Conservation (phyloP, 257 asterid species). For the Osmanthus fragrans region DNA sequence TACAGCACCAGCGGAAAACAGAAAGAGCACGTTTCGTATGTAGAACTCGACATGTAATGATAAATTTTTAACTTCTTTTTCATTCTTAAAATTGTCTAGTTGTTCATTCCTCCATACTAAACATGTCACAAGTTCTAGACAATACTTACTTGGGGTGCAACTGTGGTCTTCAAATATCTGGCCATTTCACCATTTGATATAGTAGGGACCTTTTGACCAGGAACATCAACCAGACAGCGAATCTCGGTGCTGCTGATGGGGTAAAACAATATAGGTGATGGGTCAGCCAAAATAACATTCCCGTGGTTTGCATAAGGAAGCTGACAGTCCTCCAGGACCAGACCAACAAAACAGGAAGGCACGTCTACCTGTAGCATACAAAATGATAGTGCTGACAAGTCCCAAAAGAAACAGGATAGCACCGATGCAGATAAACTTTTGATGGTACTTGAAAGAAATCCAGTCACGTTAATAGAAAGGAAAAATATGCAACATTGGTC, state of each 20-base stretch:
- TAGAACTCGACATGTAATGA: neutral
- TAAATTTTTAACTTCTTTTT: neutral
- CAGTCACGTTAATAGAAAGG: neutral
- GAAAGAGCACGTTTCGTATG: neutral
- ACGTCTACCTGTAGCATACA: slow-evolving; percentile 41
- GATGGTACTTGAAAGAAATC: neutral
- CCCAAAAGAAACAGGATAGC: neutral
- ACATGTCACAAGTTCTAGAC: neutral
- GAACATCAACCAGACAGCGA: slow-evolving; percentile 54
- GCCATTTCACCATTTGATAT: slow-evolving; percentile 48
- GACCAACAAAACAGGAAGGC: slow-evolving; percentile 50
- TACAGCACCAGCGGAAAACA: neutral
- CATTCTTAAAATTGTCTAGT: neutral
- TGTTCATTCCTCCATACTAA: neutral
- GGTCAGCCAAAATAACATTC: slow-evolving; percentile 51
- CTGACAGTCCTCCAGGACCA: slow-evolving; percentile 45
- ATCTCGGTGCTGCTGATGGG: slow-evolving; percentile 49
- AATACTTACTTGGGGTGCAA: slow-evolving; percentile 47
- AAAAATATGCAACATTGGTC: neutral
- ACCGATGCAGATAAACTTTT: neutral
- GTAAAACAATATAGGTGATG: slow-evolving; percentile 51
- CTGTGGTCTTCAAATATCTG: slow-evolving; percentile 41
- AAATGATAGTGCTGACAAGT: neutral
- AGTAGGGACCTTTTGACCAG: slow-evolving; percentile 55
- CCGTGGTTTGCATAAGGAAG: slow-evolving; percentile 45